These are phyloP conservation scores for Zygoascus bituminiphila DNA, from an alignment of 805 yeast genomes.

Conservation along the genomic window DNA sequence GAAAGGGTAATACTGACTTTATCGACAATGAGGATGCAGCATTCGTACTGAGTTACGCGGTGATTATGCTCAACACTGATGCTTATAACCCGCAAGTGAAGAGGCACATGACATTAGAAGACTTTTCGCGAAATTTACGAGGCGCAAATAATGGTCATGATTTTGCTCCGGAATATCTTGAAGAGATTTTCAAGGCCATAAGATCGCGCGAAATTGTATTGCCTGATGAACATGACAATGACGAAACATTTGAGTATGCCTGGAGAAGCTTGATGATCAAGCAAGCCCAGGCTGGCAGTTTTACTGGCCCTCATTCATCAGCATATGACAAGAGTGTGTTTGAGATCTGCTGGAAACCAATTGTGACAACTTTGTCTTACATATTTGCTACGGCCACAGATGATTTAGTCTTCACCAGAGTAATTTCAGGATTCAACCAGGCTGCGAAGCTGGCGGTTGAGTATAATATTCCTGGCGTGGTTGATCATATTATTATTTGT, in stretches of 20 bases:
- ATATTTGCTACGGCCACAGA: slow-evolving; percentile 85
- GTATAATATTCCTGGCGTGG: slow-evolving; percentile 46
- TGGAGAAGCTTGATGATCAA: slow-evolving; percentile 32
- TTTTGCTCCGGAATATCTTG: slow-evolving; percentile 79
- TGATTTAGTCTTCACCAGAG: slow-evolving; percentile 78
- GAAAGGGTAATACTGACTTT: slow-evolving; percentile 39
- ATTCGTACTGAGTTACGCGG: slow-evolving; percentile 81
- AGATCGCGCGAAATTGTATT: slow-evolving; percentile 82
- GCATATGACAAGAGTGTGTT: slow-evolving; percentile 70
- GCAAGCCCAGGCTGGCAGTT: slow-evolving; percentile 18
- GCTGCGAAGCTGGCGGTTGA: slow-evolving; percentile 67
- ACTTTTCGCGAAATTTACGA: slow-evolving; percentile 68
- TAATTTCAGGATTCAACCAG: slow-evolving; percentile 82
- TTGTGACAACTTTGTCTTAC: slow-evolving; percentile 64
- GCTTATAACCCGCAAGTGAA: slow-evolving; percentile 87
- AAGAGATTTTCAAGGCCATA: slow-evolving; percentile 72
- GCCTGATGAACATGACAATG: slow-evolving; percentile 96
- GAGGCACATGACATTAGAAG: slow-evolving; percentile 80
- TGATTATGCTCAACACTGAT: slow-evolving; percentile 92
- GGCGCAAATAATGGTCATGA: slow-evolving; percentile 68
- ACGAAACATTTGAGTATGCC: slow-evolving; percentile 82
- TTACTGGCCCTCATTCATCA: slow-evolving; percentile 3
- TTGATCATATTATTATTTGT: slow-evolving; percentile 59
- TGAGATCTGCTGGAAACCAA: slow-evolving; percentile 48
- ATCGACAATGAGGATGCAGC: slow-evolving; percentile 80